These are phyloP conservation scores for Saitozyma sp. DNA, from an alignment of 768 basidiomycete genomes.

Conservation along the genomic window DNA sequence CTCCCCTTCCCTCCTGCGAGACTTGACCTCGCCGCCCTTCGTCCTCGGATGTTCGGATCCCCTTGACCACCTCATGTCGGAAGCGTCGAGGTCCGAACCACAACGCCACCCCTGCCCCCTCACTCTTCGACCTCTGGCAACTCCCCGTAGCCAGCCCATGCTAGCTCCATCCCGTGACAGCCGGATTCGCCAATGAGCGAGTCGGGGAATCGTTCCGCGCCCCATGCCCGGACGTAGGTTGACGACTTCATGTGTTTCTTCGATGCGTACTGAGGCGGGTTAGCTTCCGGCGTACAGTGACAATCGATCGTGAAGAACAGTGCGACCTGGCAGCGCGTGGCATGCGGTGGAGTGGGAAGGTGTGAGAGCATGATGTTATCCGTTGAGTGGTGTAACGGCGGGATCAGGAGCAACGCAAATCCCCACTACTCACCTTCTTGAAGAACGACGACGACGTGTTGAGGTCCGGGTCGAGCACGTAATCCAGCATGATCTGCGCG, in stretches of 20 bases:
- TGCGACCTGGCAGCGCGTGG: background rate
- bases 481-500: constrained; percentile 84
- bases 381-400: constrained; percentile 61
- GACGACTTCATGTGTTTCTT: constrained; percentile 81
- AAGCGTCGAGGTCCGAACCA: no score
- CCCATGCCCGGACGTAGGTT: constrained; percentile 82
- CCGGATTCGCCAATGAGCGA: no score
- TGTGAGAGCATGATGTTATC: constrained; percentile 73
- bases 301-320: no score
- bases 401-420: background rate
- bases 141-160: background rate
- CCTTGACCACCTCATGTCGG: no score
- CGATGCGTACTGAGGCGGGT: constrained; percentile 61
- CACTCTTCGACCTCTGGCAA: no score
- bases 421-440: constrained; percentile 61
- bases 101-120: no score
- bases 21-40: no score
- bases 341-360: no score
- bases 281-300: no score
- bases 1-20: no score
- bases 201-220: constrained; percentile 48
- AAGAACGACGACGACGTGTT: constrained; percentile 72
- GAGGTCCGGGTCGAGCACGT: constrained; percentile 60
- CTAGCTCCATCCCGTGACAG: background rate
- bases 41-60: no score